Conservation (phyloP, 1,139 yeast genomes). For the Candida buenavistaensis region DNA sequence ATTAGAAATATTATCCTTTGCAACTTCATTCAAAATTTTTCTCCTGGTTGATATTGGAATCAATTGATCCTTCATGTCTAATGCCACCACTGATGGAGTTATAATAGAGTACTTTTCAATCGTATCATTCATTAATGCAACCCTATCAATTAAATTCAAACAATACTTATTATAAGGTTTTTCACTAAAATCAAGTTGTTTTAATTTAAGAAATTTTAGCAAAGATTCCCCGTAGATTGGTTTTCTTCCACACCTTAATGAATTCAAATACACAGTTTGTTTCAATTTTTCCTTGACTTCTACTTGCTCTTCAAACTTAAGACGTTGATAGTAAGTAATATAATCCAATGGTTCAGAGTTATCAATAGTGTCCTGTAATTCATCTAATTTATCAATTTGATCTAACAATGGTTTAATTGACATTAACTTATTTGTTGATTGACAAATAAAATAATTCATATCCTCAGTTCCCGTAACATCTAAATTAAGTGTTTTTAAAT, state of each 20-base stretch:
- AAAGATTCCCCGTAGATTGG: slow-evolving; percentile 59
- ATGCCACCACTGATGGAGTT: slow-evolving; percentile 82
- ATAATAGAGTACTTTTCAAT: slow-evolving; percentile 81
- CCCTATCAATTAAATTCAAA: slow-evolving; percentile 45
- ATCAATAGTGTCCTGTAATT: slow-evolving; percentile 24
- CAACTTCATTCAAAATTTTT: slow-evolving; percentile 34
- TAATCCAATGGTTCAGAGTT: slow-evolving; percentile 50
- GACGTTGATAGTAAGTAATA: slow-evolving; percentile 58
- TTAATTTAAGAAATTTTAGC: slow-evolving; percentile 21
- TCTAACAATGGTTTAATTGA: slow-evolving; percentile 47
- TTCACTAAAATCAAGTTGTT: slow-evolving; percentile 12
- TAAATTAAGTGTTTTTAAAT: slow-evolving; percentile 63
- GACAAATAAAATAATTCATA: slow-evolving; percentile 48
- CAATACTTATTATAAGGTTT: slow-evolving; percentile 19
- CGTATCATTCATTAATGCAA: slow-evolving; percentile 43
- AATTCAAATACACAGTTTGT: slow-evolving; percentile 65
- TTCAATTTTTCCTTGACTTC: slow-evolving; percentile 52
- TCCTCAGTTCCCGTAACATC: slow-evolving; percentile 51
- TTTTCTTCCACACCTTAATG: slow-evolving; percentile 54
- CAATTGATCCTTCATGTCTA: slow-evolving; percentile 66
- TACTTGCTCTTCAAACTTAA: slow-evolving; percentile 51
- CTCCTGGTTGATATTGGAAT: slow-evolving; percentile 40
- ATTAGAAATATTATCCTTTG: slow-evolving; percentile 41
- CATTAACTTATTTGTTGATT: slow-evolving; percentile 44
- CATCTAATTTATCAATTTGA: slow-evolving; percentile 44